phyloP scores from a whole-genome alignment of 2,329 filamentous ascomycete genomes.

The Cadophora luteo-olivacea region DNA sequence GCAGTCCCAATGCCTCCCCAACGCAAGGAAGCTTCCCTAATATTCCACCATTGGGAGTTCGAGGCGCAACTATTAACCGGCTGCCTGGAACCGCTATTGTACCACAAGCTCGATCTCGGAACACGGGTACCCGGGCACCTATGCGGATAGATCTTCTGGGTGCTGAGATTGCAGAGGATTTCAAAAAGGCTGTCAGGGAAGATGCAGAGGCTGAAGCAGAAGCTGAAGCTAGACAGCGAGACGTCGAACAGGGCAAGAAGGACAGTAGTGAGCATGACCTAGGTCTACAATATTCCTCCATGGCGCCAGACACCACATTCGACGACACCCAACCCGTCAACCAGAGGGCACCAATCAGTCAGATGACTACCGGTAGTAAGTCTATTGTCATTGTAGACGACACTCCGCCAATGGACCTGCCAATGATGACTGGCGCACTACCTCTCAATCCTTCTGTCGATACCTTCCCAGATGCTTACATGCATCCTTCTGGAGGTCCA shows the following conservation, averaged over 20 bases:
- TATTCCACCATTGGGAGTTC: constrained; percentile 43
- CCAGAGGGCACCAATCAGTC: constrained; percentile 34
- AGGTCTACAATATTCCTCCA: constrained; percentile 36
- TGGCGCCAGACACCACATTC: constrained; percentile 38
- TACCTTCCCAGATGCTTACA: constrained; percentile 59
- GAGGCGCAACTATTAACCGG: constrained; percentile 60
- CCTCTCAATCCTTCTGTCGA: constrained; percentile 56
- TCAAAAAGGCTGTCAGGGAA: constrained; percentile 76
- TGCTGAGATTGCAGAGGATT: constrained; percentile 79
- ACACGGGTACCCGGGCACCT: constrained; percentile 55
- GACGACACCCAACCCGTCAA: constrained; percentile 29
- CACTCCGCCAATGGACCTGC: constrained; percentile 58
- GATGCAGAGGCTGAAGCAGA: constrained; percentile 61
- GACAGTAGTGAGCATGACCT: constrained; percentile 28
- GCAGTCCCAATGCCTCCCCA: constrained; percentile 42
- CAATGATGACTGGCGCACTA: constrained; percentile 55
- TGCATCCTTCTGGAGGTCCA: constrained; percentile 56
- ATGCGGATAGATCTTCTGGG: constrained; percentile 82
- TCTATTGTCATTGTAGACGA: constrained; percentile 80
- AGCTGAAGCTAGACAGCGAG: constrained; percentile 45
- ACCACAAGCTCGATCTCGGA: constrained; percentile 57
- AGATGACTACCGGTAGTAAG: constrained; percentile 76
- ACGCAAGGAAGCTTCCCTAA: constrained; percentile 45
- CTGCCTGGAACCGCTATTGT: constrained; percentile 66
- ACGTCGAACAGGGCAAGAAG: constrained; percentile 39